A percentile compares a stretch with the other conserved stretches of the same genome.
These are phyloP conservation scores for Solanum lignicaule DNA, from an alignment of 257 asterid species.

Conservation along the genomic window DNA sequence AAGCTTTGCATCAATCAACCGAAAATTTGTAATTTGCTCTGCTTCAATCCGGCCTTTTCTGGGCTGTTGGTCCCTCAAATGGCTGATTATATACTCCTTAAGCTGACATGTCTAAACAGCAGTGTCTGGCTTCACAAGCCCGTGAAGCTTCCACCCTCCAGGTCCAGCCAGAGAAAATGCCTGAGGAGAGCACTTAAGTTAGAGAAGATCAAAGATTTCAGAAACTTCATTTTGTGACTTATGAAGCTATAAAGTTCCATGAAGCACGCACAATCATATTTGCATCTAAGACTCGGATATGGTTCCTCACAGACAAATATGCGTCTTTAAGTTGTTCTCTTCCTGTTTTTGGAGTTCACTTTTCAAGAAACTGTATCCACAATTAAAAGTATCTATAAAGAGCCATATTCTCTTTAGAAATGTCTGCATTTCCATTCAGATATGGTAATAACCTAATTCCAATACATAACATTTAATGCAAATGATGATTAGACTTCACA, in stretches of 20 bases:
- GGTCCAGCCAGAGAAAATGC: constrained; percentile 80
- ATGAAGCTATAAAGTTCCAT: background rate
- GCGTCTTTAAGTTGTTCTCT: background rate
- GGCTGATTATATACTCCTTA: background rate
- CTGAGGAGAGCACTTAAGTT: constrained; percentile 18
- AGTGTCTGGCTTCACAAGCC: constrained; percentile 59
- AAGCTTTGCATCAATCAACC: background rate
- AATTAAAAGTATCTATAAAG: background rate
- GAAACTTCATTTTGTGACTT: background rate
- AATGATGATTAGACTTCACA: background rate
- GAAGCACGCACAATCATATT: background rate
- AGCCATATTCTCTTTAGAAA: background rate
- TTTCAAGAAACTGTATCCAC: background rate
- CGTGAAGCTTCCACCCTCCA: constrained; percentile 92
- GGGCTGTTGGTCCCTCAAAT: background rate
- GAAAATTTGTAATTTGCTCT: background rate
- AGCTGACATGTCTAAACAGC: constrained; percentile 5
- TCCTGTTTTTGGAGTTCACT: background rate
- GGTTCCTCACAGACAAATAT: background rate
- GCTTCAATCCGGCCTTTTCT: background rate
- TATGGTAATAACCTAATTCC: background rate
- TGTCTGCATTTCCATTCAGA: background rate
- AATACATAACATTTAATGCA: background rate
- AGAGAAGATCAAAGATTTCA: constrained; percentile 11
- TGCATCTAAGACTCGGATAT: background rate